Conservation (phyloP, 177 flowering plant genomes). For the Vitis hybrid region DNA sequence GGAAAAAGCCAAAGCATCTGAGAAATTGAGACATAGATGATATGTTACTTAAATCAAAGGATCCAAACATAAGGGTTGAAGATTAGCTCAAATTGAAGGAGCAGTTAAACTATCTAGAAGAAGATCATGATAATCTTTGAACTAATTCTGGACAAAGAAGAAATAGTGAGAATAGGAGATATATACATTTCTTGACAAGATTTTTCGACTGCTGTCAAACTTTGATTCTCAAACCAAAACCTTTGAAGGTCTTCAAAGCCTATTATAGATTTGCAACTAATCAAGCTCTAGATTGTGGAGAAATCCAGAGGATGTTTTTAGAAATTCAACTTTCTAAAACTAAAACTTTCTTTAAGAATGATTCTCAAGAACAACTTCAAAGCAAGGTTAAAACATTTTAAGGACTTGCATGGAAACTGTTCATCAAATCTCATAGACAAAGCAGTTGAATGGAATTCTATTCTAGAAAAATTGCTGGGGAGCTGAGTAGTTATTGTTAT, state of each 20-base stretch:
- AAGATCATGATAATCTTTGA: constrained; percentile 40
- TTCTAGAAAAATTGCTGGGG: constrained; percentile 21
- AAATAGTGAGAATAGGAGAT: constrained; percentile 42
- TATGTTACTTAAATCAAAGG: constrained; percentile 25
- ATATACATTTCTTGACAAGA: constrained; percentile 27
- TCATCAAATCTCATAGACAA: constrained; percentile 24
- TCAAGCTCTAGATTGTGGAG: constrained; percentile 38
- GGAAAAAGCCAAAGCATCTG: constrained; percentile 20
- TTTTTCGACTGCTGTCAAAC: constrained; percentile 28
- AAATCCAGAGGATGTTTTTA: constrained; percentile 29
- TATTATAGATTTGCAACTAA: constrained; percentile 28
- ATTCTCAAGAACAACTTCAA: constrained; percentile 24
- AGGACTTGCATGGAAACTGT: constrained; percentile 27
- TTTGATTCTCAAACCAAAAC: constrained; percentile 43
- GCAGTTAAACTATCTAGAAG: constrained; percentile 46
- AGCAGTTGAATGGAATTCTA: constrained; percentile 42
- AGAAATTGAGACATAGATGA: constrained; percentile 31
- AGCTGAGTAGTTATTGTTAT: constrained; percentile 21
- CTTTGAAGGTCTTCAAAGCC: constrained; percentile 33
- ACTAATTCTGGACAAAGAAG: constrained; percentile 21
- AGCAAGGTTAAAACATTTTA: constrained; percentile 9
- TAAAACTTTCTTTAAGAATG: constrained; percentile 23
- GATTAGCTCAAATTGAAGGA: constrained; percentile 52
- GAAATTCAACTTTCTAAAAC: constrained; percentile 39
- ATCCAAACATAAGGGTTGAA: constrained; percentile 26